Percentiles rank a stretch among this genome's conserved stretches.
Conservation (phyloP, 2,329 filamentous ascomycete species). For the Fusarium sp. region DNA sequence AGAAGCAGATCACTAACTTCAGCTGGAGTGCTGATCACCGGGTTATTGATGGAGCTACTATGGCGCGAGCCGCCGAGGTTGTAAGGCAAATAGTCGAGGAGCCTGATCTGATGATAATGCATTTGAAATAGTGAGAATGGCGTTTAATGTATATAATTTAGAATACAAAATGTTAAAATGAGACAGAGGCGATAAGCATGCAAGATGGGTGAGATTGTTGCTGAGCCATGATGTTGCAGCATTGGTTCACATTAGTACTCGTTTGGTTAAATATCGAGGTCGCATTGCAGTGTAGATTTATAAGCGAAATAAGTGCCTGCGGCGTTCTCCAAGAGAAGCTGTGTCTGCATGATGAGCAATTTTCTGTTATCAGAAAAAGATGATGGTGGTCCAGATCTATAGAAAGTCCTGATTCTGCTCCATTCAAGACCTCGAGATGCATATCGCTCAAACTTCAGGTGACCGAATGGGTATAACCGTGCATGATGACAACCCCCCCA, state of each 20-base stretch:
- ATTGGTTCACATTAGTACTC: neutral
- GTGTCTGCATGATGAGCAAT: neutral
- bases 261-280: neutral
- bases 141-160: conserved; percentile 22
- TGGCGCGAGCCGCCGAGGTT: conserved; percentile 89
- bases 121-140: conserved; percentile 72
- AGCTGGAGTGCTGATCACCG: conserved; percentile 98
- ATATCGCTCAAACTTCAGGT: conserved; percentile 17
- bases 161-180: conserved; percentile 9
- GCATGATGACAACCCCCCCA: conserved; percentile 32
- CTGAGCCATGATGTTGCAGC: conserved; percentile 16
- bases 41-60: conserved; percentile 93
- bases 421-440: conserved; percentile 27
- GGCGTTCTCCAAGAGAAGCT: neutral
- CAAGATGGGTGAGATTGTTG: neutral
- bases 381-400: conserved; percentile 2
- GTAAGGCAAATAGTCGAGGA: conserved; percentile 85
- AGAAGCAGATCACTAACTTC: conserved; percentile 87
- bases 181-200: conserved; percentile 2
- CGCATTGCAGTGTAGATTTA: neutral
- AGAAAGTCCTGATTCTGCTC: conserved; percentile 15
- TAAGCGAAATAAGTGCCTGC: neutral
- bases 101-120: conserved; percentile 88
- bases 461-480: conserved; percentile 25
- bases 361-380: neutral